Evolutionary conservation across 768 basidiomycete genomes (phyloP).

Genomic region (Suillus discolor): DNA sequence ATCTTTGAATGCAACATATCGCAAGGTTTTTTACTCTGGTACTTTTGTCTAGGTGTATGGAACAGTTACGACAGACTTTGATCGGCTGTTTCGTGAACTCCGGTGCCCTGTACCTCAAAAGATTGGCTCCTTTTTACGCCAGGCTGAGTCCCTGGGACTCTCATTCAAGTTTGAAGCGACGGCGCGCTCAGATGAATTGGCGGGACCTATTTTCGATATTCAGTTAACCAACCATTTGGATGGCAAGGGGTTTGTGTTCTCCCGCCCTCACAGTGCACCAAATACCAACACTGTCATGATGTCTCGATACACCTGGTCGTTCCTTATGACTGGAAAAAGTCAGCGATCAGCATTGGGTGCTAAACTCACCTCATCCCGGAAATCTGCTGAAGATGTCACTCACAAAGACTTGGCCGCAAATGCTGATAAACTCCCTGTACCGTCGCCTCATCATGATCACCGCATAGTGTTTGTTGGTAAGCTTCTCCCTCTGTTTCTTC

Average conservation of each 20-base stretch:
- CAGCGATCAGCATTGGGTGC: too few relatives aligned
- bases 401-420: too few relatives aligned
- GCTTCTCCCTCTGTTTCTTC: too few relatives aligned
- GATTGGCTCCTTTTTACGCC: background rate
- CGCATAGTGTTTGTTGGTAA: too few relatives aligned
- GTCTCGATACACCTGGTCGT: background rate
- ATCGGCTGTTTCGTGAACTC: background rate
- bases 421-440: too few relatives aligned
- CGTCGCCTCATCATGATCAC: too few relatives aligned
- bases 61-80: background rate
- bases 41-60: slow-evolving; percentile 1
- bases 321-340: too few relatives aligned
- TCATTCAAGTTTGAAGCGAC: background rate
- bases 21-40: background rate
- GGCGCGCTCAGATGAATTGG: background rate
- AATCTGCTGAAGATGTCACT: too few relatives aligned
- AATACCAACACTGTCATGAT: background rate
- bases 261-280: background rate
- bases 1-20: background rate
- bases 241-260: background rate
- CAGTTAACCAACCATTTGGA: background rate
- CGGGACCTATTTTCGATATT: background rate
- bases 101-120: background rate
- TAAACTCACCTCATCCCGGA: too few relatives aligned
- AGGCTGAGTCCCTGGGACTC: background rate